These are phyloP conservation scores for Aethionema arabicum DNA, from an alignment of 345 rosid genomes.

Conservation along the genomic window DNA sequence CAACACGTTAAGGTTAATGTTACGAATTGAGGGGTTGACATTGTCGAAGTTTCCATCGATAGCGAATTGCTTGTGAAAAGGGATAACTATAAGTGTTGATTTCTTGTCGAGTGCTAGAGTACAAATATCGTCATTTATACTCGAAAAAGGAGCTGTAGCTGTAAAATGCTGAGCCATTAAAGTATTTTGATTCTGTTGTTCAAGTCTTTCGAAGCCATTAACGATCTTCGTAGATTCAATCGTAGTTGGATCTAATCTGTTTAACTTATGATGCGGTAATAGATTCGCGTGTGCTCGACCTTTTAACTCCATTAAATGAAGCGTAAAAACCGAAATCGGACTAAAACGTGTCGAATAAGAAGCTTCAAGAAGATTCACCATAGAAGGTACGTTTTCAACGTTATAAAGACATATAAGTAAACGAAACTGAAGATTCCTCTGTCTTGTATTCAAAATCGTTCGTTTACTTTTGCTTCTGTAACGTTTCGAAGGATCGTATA, in stretches of 20 bases:
- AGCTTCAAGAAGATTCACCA: constrained; percentile 39
- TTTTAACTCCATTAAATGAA: constrained; percentile 40
- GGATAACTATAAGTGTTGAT: constrained; percentile 48
- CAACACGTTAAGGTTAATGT: constrained; percentile 48
- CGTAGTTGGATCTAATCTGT: constrained; percentile 40
- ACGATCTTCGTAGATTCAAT: constrained; percentile 38
- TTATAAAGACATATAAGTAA: constrained; percentile 51
- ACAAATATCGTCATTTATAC: constrained; percentile 60
- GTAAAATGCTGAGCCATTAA: constrained; percentile 46
- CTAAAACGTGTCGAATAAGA: constrained; percentile 33
- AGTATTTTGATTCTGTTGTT: constrained; percentile 37
- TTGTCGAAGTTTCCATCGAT: constrained; percentile 41
- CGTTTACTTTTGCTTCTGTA: constrained; percentile 51
- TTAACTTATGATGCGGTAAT: constrained; percentile 37
- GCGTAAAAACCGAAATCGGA: constrained; percentile 34
- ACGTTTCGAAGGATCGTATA: constrained; percentile 64
- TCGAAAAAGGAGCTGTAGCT: constrained; percentile 51
- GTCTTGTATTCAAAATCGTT: constrained; percentile 43
- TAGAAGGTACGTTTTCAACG: constrained; percentile 37
- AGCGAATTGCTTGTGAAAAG: constrained; percentile 50
- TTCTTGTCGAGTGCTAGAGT: constrained; percentile 56
- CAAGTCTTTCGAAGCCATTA: constrained; percentile 42
- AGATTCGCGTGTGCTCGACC: constrained; percentile 39
- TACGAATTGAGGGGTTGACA: constrained; percentile 30
- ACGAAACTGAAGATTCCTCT: constrained; percentile 45